Evolutionary conservation across 176 grass and related monocot genomes (phyloP), one percentile per base, ranked within the genome.

Genomic region (Musa acuminata): DNA sequence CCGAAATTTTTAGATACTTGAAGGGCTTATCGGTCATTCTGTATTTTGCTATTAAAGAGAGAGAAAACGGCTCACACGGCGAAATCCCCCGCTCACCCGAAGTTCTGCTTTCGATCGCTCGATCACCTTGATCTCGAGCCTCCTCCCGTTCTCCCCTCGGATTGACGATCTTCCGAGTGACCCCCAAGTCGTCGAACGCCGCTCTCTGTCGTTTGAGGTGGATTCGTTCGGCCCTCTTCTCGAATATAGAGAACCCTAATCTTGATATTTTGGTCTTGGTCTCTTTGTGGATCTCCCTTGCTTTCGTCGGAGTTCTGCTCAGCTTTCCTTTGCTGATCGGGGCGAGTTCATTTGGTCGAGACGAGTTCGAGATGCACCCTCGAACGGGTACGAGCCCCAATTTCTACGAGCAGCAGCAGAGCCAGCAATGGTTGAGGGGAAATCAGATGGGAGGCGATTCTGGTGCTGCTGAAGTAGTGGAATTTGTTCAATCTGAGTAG

Each of bases 341-440:
- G 63, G 0, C 2, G 22, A 26, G 63, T 12, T 50, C 19, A 20
- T 17, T 20, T 8, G 57, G 6, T 60, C n/a, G 57, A 60, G 57
- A 14, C 3, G n/a, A 60, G 57, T 14, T n/a, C 57, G 57, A 66
- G 49, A 77, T 77, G 75, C 52, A 65, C 29, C 9, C 60, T 52
- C 75, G 75, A 52, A 49, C 29, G 8, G 49, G 49, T 51, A 22
- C 14, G 13, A 77, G 65, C n/a, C 75, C 75, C 16, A 65, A 65
- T 64, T 26, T 52, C 11, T 77, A 53, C 17, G 48, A n/a, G n/a
- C 71, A 73, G 1, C 52, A 55, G 11, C 71, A 73, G 22, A 48
- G 55, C 16, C 75, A 77, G 21, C 75, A 77, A 20, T 77, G 75
- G 75, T 25, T 26, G 57, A 77, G 75, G 60, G 4, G 75, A 60